Base-by-base conservation (phyloP, 1,284 basidiomycete genomes). In the Microbotryum lychnidis-dioicae region DNA sequence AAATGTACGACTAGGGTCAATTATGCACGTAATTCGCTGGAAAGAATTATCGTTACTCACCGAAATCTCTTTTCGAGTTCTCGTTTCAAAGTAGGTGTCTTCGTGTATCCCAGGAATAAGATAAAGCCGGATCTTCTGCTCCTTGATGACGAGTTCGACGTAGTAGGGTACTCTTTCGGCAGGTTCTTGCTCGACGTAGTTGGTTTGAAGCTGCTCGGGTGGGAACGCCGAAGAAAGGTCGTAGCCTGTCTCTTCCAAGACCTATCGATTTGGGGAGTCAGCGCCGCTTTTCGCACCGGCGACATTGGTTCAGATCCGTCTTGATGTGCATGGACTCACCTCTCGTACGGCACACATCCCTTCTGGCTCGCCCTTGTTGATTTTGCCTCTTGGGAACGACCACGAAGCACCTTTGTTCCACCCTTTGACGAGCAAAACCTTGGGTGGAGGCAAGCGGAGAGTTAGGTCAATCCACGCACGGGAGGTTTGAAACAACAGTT, bases 351-450 rank as follows among this genome's bases (percentile, higher is more conserved):
- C 93, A 76, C 93, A 96, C 69, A 82, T 82, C 67, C 84, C 80
- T 68, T 87, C 82, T 49, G 86, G 83, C 76, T 97, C 92, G 65
- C 87, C 83, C 75, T 94, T 87, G 72, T 99, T 99, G 76, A 98
- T 98, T 79, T 99, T 99, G 56, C 96, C 96, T 75, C 96, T 91
- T 2, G 96, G 96, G 76, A 98, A 99, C 31, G 91, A 89, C 96
- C 96, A 99, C 6, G 91, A 89, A 6, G 94, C 88, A 27, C 87
- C 90, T 25, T 89, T 85, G 76, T 97, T 97, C 91, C 91, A 98
- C 6, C 96, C 96, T 75, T 97, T 94, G 56, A 99, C 92, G 64
- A 97, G 82, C 20, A 97, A 80, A 73, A 87, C 91, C 89, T 93
- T 23, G 18, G 18, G 4, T 7, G n/a, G 20, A 16, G 31, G 29